These are phyloP conservation scores for Teratosphaeria viscida DNA, from an alignment of 2,329 filamentous ascomycete genomes.

Conservation along the genomic window DNA sequence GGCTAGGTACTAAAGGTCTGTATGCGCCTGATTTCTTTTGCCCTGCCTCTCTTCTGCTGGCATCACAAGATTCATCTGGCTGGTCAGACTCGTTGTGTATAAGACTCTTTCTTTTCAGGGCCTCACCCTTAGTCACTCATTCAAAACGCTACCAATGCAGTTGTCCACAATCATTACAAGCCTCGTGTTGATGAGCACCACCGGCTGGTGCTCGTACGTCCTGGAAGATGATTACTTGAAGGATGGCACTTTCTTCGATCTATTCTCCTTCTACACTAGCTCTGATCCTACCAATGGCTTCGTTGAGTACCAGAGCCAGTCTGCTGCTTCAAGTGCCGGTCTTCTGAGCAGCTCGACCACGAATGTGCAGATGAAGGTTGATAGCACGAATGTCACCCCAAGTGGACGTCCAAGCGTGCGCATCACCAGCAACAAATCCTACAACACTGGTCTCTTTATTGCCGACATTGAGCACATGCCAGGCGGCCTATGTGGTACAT, in stretches of 20 bases:
- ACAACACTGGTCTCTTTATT: slow-evolving; percentile 58
- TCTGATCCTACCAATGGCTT: slow-evolving; percentile 65
- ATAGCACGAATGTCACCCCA: slow-evolving; percentile 28
- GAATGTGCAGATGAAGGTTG: slow-evolving; percentile 25
- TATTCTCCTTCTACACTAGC: slow-evolving; percentile 42
- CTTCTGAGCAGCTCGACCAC: slow-evolving; percentile 15
- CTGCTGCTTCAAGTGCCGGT: slow-evolving; percentile 36
- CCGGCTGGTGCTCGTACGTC: slow-evolving; percentile 20
- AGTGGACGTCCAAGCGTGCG: slow-evolving; percentile 60
- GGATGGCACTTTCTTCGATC: slow-evolving; percentile 38
- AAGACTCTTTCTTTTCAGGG: background rate
- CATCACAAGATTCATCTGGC: background rate
- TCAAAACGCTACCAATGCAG: slow-evolving; percentile 1
- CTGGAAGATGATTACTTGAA: slow-evolving; percentile 40
- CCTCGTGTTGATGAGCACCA: slow-evolving; percentile 13
- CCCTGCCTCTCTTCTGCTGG: background rate
- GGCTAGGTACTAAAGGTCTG: background rate
- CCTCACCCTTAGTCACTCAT: slow-evolving; percentile 6
- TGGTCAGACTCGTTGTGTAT: background rate
- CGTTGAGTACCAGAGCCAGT: slow-evolving; percentile 55
- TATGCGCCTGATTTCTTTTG: background rate
- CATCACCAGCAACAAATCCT: slow-evolving; percentile 54
- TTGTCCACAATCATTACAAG: slow-evolving; percentile 6
- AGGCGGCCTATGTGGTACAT: slow-evolving; percentile 56
- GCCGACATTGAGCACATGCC: slow-evolving; percentile 67